These are phyloP conservation scores for Cercospora nicotianae DNA, from an alignment of 2,329 filamentous ascomycete genomes.

Conservation along the genomic window DNA sequence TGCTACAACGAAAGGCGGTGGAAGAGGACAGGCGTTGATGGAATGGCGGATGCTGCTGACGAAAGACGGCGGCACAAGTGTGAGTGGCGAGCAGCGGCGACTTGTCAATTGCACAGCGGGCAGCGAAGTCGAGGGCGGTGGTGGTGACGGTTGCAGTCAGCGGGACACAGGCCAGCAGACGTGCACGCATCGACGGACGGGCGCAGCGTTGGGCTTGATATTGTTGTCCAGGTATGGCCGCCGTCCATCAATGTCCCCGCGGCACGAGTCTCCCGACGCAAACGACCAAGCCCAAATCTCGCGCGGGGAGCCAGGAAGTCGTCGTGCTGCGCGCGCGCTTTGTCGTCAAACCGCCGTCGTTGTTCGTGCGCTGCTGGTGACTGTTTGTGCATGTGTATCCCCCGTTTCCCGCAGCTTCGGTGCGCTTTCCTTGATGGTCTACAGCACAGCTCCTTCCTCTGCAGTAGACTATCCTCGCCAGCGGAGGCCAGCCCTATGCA, in stretches of 20 bases:
- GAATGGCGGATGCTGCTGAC: neutral
- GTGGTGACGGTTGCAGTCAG: neutral
- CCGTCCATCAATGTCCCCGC: slow-evolving; percentile 5
- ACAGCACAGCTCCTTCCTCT: neutral
- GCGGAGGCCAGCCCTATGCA: neutral
- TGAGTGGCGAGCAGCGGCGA: slow-evolving; percentile 1
- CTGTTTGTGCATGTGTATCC: neutral
- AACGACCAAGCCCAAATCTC: neutral
- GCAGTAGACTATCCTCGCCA: neutral
- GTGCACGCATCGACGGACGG: neutral
- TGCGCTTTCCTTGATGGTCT: neutral
- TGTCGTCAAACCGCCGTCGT: neutral
- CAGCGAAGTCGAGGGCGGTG: neutral
- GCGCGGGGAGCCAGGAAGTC: neutral
- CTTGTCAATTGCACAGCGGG: neutral
- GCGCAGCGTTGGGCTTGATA: slow-evolving; percentile 3
- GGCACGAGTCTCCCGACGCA: neutral
- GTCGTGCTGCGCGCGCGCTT: neutral
- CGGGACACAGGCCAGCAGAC: neutral
- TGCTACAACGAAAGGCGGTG: neutral
- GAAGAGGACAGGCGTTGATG: neutral
- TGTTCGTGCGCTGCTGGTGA: neutral
- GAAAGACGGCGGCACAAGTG: slow-evolving; percentile 1
- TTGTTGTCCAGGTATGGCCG: neutral
- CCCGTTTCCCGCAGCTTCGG: neutral